Evolutionary conservation across 768 basidiomycete genomes (phyloP), one percentile per base, ranked within the genome.

Genomic region (Serendipita vermifera): DNA sequence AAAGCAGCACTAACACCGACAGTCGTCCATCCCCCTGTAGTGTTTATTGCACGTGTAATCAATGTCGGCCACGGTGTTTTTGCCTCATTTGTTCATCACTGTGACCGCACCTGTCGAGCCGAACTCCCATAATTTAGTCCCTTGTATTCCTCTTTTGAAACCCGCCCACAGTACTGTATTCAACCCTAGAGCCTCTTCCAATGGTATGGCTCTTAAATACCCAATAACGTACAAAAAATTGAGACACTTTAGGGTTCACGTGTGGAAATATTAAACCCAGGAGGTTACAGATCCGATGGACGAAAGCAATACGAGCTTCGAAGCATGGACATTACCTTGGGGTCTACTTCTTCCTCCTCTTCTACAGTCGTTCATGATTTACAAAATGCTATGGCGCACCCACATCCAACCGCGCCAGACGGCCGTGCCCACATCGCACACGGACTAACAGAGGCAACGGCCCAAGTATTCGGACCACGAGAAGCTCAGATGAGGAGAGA

Each of bases 281-380:
- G 83, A 36, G 85, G 84, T 40, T 87, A 87, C 64, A 87, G 94
- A 59, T 90, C 90, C 26, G 94, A 98, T 68, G 89, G 88, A 40
- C 78, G 94, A 41, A 76, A 85, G n/a, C 92, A 93, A 58, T 88
- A 83, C 69, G 94, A 97, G 66, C 74, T 98, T 31, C 82, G 94
- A 53, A 80, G 83, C 59, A 77, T 93, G 59, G 71, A 74, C 46
- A 86, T 96, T 68, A 79, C 85, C 64, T 79, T 96, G 46, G 46
- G 46, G 17, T 22, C 26, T n/a, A 5, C 46, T 9, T 9, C 15
- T 11, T n/a, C 9, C n/a, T 31, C 46, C 29, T 15, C 5, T 7
- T 22, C 46, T 5, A 29, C n/a, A 29, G 32, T 27, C 27, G 26
- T 51, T 22, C 9, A 51, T 29, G 46, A 51, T 31, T n/a, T n/a